Conservation (phyloP, 768 basidiomycete genomes). For the Leccinum subtestaceum region DNA sequence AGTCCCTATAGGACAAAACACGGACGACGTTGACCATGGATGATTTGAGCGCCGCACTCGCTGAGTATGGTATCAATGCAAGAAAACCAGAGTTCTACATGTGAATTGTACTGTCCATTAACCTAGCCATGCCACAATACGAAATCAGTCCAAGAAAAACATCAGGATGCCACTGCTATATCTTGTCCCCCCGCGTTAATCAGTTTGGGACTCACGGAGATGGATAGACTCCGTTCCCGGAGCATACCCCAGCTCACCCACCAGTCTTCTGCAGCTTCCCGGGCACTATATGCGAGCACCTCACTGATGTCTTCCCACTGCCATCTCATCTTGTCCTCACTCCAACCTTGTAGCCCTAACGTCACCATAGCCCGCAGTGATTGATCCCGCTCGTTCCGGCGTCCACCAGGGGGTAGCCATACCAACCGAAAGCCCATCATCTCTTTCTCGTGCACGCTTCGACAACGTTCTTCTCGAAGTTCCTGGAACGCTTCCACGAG, state of each 20-base stretch:
- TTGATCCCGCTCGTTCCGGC: conserved; percentile 42
- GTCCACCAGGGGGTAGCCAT: conserved; percentile 39
- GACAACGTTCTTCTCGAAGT: conserved; percentile 46
- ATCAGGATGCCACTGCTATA: neutral
- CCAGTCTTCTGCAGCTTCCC: conserved; percentile 56
- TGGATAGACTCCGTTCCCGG: conserved; percentile 32
- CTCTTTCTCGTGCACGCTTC: conserved; percentile 41
- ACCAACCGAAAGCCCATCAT: conserved; percentile 40
- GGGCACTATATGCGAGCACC: conserved; percentile 48
- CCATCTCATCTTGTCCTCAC: conserved; percentile 43
- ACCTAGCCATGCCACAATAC: neutral
- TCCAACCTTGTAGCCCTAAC: conserved; percentile 34
- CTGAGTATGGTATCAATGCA: conserved; percentile 94
- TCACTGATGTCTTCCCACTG: conserved; percentile 52
- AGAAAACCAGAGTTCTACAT: conserved; percentile 94
- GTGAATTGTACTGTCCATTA: conserved; percentile 31
- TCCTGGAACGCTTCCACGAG: conserved; percentile 56
- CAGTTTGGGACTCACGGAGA: neutral
- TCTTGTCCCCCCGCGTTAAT: neutral
- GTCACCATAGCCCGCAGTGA: conserved; percentile 24
- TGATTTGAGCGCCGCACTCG: conserved; percentile 86
- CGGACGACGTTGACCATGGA: conserved; percentile 97
- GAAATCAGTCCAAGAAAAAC: neutral
- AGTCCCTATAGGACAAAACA: conserved; percentile 67
- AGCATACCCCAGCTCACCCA: conserved; percentile 55